Evolutionary conservation across 768 basidiomycete species (phyloP), one percentile per base, ranked within the genome.

Genomic region (Tricholoma matsutake): DNA sequence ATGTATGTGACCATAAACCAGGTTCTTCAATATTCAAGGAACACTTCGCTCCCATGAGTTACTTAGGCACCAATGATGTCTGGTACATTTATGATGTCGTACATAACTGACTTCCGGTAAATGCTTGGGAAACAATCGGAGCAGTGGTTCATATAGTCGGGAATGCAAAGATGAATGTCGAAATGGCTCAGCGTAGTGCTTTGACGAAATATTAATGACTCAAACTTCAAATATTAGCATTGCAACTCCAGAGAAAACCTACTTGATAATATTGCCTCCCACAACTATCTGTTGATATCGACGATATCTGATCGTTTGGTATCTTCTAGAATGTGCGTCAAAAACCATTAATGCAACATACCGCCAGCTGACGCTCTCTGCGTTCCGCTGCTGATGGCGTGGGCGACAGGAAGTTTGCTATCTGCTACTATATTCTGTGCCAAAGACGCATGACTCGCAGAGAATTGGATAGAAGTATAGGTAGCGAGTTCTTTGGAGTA

Each of bases 401-500:
- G 71, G 2, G 68, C 68, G 6, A 75, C 70, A 35, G 79, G 78
- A 31, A 79, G 69, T 58, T 77, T 78, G 10, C 75, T 72, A 13
- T 77, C 71, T 6, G 76, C 73, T 25, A 64, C 70, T 45, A 78
- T 67, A 59, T 71, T 68, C 39, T 67, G 63, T 64, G 72, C 72
- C 28, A 77, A 67, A 10, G 64, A 65, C n/a, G 69, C 64, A n/a
- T 68, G 70, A 31, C 81, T 81, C 3, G 71, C 69, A 32, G 74
- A 66, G 61, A 80, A 78, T 62, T 83, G 82, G 63, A 75, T 76
- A 25, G 79, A 69, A 28, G 82, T 84, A 65, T 83, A 81, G 6
- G 73, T 75, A 51, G 79, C 78, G 52, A 85, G 75, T 54, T 81
- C 75, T 62, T 79, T 75, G 18, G 82, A 80, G 69, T 81, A 83